Evolutionary conservation across 176 grass and related monocot species (phyloP), one percentile per base, ranked within the genome.

Genomic region (Raddia distichophylla): DNA sequence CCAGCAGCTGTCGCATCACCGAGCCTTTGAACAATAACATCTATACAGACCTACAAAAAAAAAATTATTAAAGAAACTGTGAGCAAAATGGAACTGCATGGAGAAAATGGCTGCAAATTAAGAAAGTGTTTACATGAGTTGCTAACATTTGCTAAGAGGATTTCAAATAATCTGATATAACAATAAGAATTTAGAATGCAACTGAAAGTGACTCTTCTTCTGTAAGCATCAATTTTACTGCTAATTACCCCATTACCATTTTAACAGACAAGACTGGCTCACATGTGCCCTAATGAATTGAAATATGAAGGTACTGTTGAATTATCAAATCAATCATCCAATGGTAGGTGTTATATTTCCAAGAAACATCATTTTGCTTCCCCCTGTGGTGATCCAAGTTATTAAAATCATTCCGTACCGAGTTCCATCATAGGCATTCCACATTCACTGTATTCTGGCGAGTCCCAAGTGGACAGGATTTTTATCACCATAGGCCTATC

Each of bases 1-100:
- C 86, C 88, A 60, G 95, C 95, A 48, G 95, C 95, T 65, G 92
- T 91, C 18, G 92, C 95, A 89, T 98, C 92, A 64, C 95, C 95
- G 73, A 98, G 88, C 61, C 92, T 93, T 85, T 98, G 95, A 51
- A 98, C 90, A 64, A 94, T 91, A 71, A 98, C 86, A 90, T 98
- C 95, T 91, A 98, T 98, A 79, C 93, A 98, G 15, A 98, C 87
- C 95, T 98, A 86, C 22, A 71, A 40, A 16, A 34, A 82, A 42
- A 12, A 37, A 43, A 13, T 70, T 20, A 40, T 59, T 69, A 50
- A 10, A 57, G 11, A 60, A 73, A 60, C 15, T 35, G 2, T 33
- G 54, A 18, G 48, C 6, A 84, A 67, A 68, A 68, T 37, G 17
- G 35, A 22, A 44, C 6, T 47, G 10, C 12, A 72, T 0, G 22